Percentiles rank a stretch among this genome's conserved stretches.
phyloP scores from a whole-genome alignment of 169 alveolate genomes.

The Eimeria necatrix region DNA sequence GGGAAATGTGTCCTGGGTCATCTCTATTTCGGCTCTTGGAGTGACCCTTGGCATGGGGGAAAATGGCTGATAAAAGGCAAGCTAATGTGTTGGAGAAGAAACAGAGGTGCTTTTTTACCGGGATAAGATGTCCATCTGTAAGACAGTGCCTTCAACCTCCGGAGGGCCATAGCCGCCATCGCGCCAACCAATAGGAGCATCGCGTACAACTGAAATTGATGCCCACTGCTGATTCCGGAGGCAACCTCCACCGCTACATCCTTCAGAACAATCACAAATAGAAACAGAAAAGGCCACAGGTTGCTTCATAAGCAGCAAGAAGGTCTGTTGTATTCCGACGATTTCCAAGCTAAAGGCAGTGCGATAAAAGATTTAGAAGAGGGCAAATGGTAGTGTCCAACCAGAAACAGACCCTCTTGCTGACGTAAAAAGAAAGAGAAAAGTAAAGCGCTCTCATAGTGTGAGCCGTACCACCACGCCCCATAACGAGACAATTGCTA shows the following conservation, averaged over 20 bases:
- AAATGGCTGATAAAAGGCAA: too few relatives aligned
- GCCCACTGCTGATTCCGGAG: slow-evolving; percentile 38
- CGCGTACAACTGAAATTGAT: slow-evolving; percentile 36
- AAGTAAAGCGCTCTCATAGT: background rate
- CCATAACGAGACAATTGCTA: slow-evolving; percentile 65
- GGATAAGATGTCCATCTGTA: slow-evolving; percentile 63
- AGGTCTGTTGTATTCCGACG: too few relatives aligned
- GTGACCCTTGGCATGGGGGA: too few relatives aligned
- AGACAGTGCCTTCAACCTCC: slow-evolving; percentile 52
- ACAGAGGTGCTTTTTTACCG: background rate
- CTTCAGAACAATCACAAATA: background rate
- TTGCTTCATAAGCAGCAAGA: too few relatives aligned
- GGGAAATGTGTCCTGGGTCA: too few relatives aligned
- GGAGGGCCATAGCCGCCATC: slow-evolving; percentile 41
- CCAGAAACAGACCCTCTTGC: too few relatives aligned
- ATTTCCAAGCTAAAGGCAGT: too few relatives aligned
- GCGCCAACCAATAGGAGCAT: slow-evolving; percentile 39
- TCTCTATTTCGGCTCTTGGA: too few relatives aligned
- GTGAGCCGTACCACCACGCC: slow-evolving; percentile 66
- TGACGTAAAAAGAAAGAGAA: background rate
- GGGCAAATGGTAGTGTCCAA: too few relatives aligned
- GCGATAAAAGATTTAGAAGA: too few relatives aligned
- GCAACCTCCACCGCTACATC: slow-evolving; percentile 46
- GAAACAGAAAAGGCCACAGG: background rate
- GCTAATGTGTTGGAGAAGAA: background rate